Evolutionary conservation across 2,329 filamentous ascomycete genomes (phyloP), one percentile per base, ranked within the genome.

Genomic region (Emergomyces africanus): DNA sequence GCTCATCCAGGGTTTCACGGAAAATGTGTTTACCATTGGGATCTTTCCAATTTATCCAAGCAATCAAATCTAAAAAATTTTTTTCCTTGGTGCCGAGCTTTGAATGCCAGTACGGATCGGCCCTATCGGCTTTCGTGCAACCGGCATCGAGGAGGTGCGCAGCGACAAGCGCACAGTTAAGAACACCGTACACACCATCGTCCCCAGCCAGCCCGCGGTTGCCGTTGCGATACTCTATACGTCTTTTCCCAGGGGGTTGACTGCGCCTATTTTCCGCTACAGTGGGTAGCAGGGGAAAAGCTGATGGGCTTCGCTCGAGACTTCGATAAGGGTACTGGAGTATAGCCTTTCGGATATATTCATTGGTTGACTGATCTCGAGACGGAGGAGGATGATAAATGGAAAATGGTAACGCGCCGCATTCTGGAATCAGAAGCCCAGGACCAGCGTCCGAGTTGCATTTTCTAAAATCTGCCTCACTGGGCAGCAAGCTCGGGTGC

Each of bases 131-230:
- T 8, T 63, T 63, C 1, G 72, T 74, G 12, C 67, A 71, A 12
- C 73, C 72, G 5, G 67, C 70, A 48, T 73, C 67, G 6, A 72
- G 65, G n/a, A 75, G 59, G 57, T 63, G 71, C 0, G 69, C 72
- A 2, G 66, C 63, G n/a, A 73, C 68, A 51, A 74, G 70, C 5
- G 66, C 60, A 51, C 66, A 68, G 54, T 74, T 71, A 15, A 72
- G 60, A 10, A 63, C 61, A 57, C 63, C 65, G n/a, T 60, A 61
- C 1, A 49, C 35, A 3, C 35, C 20, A 57, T 54, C 37, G 3
- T 35, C 20, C 57, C 66, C 67, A 10, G 69, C 57, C 6, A 72
- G 72, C 1, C 71, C 72, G 3, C 69, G 67, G 2, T 71, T 71
- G 35, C 68, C 65, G 41, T 65, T 68, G 10, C 65, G 63, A 41